Conservation (phyloP, 2,329 filamentous ascomycete species). For the Talaromyces sp. region DNA sequence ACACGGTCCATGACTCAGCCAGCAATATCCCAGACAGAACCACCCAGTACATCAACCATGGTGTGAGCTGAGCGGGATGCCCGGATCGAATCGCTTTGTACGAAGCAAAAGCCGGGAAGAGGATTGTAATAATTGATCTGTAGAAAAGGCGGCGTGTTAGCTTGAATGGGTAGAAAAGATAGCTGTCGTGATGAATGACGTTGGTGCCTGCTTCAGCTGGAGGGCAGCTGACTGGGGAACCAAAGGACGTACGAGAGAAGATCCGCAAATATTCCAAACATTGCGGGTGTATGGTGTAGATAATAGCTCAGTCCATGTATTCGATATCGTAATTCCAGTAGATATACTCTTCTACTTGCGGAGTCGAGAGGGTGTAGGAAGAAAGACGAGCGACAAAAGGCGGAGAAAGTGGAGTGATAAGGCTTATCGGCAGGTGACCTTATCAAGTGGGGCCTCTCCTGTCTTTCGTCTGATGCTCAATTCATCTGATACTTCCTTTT, state of each 20-base stretch:
- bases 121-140: constrained; percentile 81
- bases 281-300: constrained; percentile 30
- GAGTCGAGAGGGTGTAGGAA: neutral
- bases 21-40: constrained; percentile 79
- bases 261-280: constrained; percentile 72
- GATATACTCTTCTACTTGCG: neutral
- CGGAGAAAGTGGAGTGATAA: constrained; percentile 11
- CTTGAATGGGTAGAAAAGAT: neutral
- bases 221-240: neutral
- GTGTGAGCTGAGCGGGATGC: constrained; percentile 82
- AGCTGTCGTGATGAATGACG: neutral
- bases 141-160: neutral
- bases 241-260: constrained; percentile 63
- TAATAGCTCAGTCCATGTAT: neutral
- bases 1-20: constrained; percentile 82
- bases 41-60: constrained; percentile 99
- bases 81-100: constrained; percentile 96
- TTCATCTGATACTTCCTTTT: too few species aligned
- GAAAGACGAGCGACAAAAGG: neutral
- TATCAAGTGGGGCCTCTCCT: neutral
- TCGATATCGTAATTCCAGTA: neutral
- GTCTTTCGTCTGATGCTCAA: too few species aligned
- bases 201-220: constrained; percentile 7
- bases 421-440: constrained; percentile 11
- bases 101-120: constrained; percentile 94